Evolutionary conservation across 2,329 filamentous ascomycete species (phyloP).

Genomic region (Talaromyces sp.): DNA sequence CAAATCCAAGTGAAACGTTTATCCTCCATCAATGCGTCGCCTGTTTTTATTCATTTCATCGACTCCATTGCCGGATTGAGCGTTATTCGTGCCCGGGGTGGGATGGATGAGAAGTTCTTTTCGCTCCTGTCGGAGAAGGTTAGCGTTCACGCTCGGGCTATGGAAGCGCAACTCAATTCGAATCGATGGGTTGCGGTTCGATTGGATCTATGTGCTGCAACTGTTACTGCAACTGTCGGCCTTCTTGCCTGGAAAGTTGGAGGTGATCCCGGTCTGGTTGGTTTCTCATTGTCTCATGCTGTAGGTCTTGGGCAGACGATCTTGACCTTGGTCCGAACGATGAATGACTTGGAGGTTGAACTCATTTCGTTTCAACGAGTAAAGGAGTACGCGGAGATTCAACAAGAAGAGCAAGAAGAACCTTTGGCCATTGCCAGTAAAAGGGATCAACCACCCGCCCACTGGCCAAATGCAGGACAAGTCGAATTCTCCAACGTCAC

Average conservation of each 20-base stretch:
- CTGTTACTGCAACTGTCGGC: slow-evolving; percentile 52
- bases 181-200: slow-evolving; percentile 58
- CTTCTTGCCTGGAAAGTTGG: slow-evolving; percentile 50
- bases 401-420: slow-evolving; percentile 23
- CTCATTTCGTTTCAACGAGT: slow-evolving; percentile 41
- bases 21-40: slow-evolving; percentile 49
- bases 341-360: slow-evolving; percentile 58
- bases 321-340: slow-evolving; percentile 50
- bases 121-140: slow-evolving; percentile 52
- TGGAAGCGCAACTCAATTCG: slow-evolving; percentile 53
- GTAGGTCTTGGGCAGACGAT: slow-evolving; percentile 55
- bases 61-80: slow-evolving; percentile 52
- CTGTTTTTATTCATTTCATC: slow-evolving; percentile 56
- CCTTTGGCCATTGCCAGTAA: neutral
- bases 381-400: slow-evolving; percentile 25
- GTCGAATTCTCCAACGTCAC: slow-evolving; percentile 27
- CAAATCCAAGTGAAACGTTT: slow-evolving; percentile 49
- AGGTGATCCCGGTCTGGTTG: slow-evolving; percentile 53
- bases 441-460: slow-evolving; percentile 19
- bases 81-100: slow-evolving; percentile 51
- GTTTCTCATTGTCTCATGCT: slow-evolving; percentile 56
- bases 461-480: slow-evolving; percentile 25
- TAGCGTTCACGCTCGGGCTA: slow-evolving; percentile 46
- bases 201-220: slow-evolving; percentile 53
- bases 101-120: slow-evolving; percentile 49